These are phyloP conservation scores for Strigomonas galati DNA, from an alignment of 208 protist genomes.

Conservation along the genomic window DNA sequence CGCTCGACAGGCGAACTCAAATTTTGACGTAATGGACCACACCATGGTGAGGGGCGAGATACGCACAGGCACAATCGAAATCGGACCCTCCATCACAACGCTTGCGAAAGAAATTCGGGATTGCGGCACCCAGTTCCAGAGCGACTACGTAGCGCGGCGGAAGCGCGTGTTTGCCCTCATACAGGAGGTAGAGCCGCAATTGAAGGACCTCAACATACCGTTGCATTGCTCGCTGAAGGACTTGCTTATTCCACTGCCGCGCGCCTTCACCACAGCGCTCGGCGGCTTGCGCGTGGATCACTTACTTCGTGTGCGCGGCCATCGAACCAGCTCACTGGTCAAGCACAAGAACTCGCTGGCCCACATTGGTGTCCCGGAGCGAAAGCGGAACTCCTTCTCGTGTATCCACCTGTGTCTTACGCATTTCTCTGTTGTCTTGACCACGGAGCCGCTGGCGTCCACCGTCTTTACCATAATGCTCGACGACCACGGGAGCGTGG, in stretches of 20 bases:
- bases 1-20: constrained; percentile 18
- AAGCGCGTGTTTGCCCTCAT: constrained; percentile 26
- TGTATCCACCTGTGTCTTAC: constrained; percentile 63
- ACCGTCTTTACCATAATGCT: constrained; percentile 68
- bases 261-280: constrained; percentile 39
- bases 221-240: constrained; percentile 54
- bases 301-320: constrained; percentile 22
- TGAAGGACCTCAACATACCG: constrained; percentile 19
- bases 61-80: constrained; percentile 52
- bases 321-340: not conserved
- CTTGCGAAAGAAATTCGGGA: constrained; percentile 72
- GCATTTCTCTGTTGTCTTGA: constrained; percentile 60
- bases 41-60: constrained; percentile 58
- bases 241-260: constrained; percentile 70
- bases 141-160: constrained; percentile 20
- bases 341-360: not conserved
- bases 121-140: constrained; percentile 28
- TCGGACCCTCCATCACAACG: constrained; percentile 64
- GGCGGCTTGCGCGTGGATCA: constrained; percentile 23
- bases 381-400: constrained; percentile 19
- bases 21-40: constrained; percentile 25
- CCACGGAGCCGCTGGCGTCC: constrained; percentile 58
- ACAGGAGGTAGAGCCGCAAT: constrained; percentile 40
- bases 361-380: not conserved
- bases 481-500: constrained; percentile 48